Conservation (phyloP, 805 yeast species). For the Torulaspora maleeae region DNA sequence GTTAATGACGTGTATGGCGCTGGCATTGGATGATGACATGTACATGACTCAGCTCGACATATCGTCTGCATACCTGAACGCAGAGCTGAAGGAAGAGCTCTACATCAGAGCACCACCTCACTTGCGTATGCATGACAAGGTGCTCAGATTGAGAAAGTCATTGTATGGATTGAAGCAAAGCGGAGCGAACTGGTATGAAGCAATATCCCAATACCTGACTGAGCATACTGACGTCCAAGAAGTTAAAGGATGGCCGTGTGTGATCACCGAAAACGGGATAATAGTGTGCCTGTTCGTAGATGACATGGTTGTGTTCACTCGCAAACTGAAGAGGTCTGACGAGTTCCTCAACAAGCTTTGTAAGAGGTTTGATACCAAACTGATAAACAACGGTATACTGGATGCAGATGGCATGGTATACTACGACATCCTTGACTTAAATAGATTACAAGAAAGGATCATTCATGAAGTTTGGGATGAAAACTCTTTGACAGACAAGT, state of each 20-base stretch:
- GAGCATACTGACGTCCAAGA: constrained; percentile 3
- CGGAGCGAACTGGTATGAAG: constrained; percentile 2
- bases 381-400: constrained; percentile 9
- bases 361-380: constrained; percentile 13
- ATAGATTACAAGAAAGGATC: too few relatives aligned
- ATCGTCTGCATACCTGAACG: constrained; percentile 8
- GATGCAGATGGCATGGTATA: constrained; percentile 8
- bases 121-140: background rate
- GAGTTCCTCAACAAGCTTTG: constrained; percentile 1
- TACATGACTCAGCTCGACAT: constrained; percentile 10
- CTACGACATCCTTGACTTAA: too few relatives aligned
- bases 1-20: too few relatives aligned
- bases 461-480: too few relatives aligned
- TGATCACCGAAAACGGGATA: too few relatives aligned
- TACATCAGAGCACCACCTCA: constrained; percentile 8
- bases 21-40: too few relatives aligned
- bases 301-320: constrained; percentile 15
- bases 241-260: constrained; percentile 14
- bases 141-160: background rate
- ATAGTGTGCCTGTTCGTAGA: constrained; percentile 16
- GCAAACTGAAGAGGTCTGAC: background rate
- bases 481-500: too few relatives aligned
- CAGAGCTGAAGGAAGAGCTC: constrained; percentile 9
- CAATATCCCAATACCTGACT: background rate
- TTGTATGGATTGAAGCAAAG: constrained; percentile 1